Base-by-base conservation (phyloP, 192 early-diverging fungal genomes). In the Fimicolochytrium jonesii region DNA sequence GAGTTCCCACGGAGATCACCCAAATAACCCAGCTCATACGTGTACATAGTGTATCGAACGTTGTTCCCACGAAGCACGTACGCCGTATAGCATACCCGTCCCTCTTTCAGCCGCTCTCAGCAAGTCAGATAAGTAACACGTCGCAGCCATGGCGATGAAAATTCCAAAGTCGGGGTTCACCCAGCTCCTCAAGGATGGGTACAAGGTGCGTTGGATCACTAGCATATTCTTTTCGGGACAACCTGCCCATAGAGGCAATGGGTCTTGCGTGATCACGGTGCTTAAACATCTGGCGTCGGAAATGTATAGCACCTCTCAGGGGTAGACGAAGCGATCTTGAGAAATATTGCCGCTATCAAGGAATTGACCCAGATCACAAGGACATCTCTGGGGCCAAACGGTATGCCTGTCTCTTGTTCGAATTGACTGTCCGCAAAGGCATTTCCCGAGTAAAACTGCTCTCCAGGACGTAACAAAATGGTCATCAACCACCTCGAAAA, bases 401-500 rank as follows among this genome's bases (percentile, higher is more conserved):
- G 92, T 93, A 76, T 10, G n/a, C n/a, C n/a, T n/a, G n/a, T n/a
- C n/a, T n/a, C n/a, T n/a, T n/a, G n/a, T n/a, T n/a, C n/a, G n/a
- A n/a, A n/a, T n/a, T n/a, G n/a, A n/a, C n/a, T n/a, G n/a, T n/a
- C n/a, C n/a, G n/a, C n/a, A n/a, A n/a, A n/a, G n/a, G n/a, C n/a
- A n/a, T n/a, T n/a, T n/a, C n/a, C n/a, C n/a, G n/a, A n/a, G 36
- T 39, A 31, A 23, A n/a, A n/a, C n/a, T n/a, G n/a, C n/a, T n/a
- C n/a, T n/a, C 50, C 53, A 91, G 90, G 90, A 32, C 90, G 94
- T 63, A 98, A 98, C 80, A 98, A 98, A 75, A 97, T 98, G 88
- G 91, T 98, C 34, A 93, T 98, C 74, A 98, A 98, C 74, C 95
- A 98, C 72, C 78, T 95, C 59, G 93, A 95, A 65, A 97, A 97